These are phyloP conservation scores for Betula pendula DNA, from an alignment of 306 rosid genomes.

Conservation along the genomic window DNA sequence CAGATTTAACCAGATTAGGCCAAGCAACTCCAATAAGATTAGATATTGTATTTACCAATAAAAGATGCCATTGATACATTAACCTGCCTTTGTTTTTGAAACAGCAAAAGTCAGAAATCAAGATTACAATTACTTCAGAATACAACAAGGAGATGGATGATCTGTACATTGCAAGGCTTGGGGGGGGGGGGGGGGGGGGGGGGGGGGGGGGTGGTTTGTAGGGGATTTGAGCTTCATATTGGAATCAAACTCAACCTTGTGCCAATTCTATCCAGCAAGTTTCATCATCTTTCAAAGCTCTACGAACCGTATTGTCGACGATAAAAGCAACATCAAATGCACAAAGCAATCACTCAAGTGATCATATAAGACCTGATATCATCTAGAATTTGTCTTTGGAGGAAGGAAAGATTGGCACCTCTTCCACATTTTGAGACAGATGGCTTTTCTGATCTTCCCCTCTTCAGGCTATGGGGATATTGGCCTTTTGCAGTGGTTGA, in stretches of 20 bases:
- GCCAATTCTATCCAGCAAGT: constrained; percentile 32
- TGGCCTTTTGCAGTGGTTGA: constrained; percentile 46
- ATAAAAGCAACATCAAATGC: constrained; percentile 28
- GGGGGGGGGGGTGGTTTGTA: too few species aligned
- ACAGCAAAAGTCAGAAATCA: constrained; percentile 32
- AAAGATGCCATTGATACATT: constrained; percentile 17
- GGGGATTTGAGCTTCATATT: constrained; percentile 6
- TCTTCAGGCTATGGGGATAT: constrained; percentile 40
- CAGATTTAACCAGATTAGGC: constrained; percentile 29
- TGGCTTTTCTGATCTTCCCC: constrained; percentile 65
- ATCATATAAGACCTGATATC: constrained; percentile 18
- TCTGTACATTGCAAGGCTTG: constrained; percentile 33
- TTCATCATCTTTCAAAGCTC: constrained; percentile 25
- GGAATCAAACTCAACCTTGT: constrained; percentile 14
- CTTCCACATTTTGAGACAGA: constrained; percentile 38
- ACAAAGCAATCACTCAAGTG: constrained; percentile 22
- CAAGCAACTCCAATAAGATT: constrained; percentile 31
- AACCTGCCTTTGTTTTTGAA: constrained; percentile 30
- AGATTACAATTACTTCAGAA: constrained; percentile 31
- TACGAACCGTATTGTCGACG: constrained; percentile 30
- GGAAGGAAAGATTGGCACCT: constrained; percentile 35
- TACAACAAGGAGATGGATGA: constrained; percentile 29
- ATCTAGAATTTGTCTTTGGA: constrained; percentile 34
- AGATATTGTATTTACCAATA: constrained; percentile 26
- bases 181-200: constrained; percentile 16